phyloP scores from a whole-genome alignment of 2,329 filamentous ascomycete species.

The Penicillium sp. region DNA sequence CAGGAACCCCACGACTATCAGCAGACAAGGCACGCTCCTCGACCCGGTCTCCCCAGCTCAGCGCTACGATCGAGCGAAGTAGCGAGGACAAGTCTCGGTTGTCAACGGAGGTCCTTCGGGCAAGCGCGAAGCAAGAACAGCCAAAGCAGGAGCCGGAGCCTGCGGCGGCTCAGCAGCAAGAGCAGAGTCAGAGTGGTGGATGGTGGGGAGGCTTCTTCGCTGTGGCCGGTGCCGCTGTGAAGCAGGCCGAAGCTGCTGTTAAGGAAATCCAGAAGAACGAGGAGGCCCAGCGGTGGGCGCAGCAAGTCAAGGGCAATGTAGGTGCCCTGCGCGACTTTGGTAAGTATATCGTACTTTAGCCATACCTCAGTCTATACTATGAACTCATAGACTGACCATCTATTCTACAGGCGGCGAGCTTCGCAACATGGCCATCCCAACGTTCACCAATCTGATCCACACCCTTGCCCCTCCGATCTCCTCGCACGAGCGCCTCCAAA shows the following conservation, averaged over 20 bases:
- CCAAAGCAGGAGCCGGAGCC: constrained; percentile 31
- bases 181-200: constrained; percentile 60
- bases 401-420: constrained; percentile 75
- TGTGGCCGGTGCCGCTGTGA: constrained; percentile 72
- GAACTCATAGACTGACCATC: constrained; percentile 2
- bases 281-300: constrained; percentile 93
- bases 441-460: constrained; percentile 91
- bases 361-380: not conserved
- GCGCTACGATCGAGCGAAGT: constrained; percentile 54
- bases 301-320: constrained; percentile 89
- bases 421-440: constrained; percentile 82
- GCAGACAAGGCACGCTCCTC: constrained; percentile 52
- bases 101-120: constrained; percentile 75
- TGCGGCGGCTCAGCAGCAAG: constrained; percentile 51
- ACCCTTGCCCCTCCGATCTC: constrained; percentile 95
- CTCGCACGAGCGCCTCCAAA: constrained; percentile 93
- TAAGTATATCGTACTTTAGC: constrained; percentile 40
- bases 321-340: constrained; percentile 74
- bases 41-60: constrained; percentile 56
- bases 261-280: constrained; percentile 96
- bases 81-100: constrained; percentile 72
- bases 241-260: constrained; percentile 88
- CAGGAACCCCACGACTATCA: constrained; percentile 74
- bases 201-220: constrained; percentile 90
- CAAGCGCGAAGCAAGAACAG: constrained; percentile 67